Evolutionary conservation across 768 basidiomycete species (phyloP).

Genomic region (Lactarius sanguifluus): DNA sequence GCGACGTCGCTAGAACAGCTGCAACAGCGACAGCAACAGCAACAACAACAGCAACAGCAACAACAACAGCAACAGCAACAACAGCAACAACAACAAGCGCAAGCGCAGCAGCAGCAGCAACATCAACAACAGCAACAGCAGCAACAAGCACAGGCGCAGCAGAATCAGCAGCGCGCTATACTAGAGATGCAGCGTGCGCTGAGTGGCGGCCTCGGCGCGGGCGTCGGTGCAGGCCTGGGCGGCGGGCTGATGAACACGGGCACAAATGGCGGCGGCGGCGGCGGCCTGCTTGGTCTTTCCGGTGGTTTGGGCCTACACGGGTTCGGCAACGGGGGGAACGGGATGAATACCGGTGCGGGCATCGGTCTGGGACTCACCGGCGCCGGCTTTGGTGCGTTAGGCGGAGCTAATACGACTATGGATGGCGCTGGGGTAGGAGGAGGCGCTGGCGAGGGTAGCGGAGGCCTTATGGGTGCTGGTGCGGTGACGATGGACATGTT

Average conservation of each 20-base stretch:
- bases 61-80: slow-evolving; percentile 12
- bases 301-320: slow-evolving; percentile 9
- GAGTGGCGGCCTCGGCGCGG: slow-evolving; percentile 21
- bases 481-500: slow-evolving; percentile 24
- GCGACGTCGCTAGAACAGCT: slow-evolving; percentile 7
- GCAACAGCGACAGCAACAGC: slow-evolving; percentile 20
- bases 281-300: slow-evolving; percentile 11
- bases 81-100: slow-evolving; percentile 13
- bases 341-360: slow-evolving; percentile 5
- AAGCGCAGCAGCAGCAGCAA: slow-evolving; percentile 18
- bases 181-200: slow-evolving; percentile 23
- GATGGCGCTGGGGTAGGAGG: not conserved
- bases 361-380: slow-evolving; percentile 14
- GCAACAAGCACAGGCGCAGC: slow-evolving; percentile 17
- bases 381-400: slow-evolving; percentile 12
- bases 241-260: slow-evolving; percentile 19
- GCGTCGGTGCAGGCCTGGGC: slow-evolving; percentile 13
- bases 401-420: not conserved
- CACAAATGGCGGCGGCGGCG: slow-evolving; percentile 5
- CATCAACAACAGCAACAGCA: slow-evolving; percentile 16
- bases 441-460: not conserved
- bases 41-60: slow-evolving; percentile 11
- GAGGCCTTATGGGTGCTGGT: not conserved
- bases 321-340: slow-evolving; percentile 10
- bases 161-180: slow-evolving; percentile 20